phyloP scores from a whole-genome alignment of 2,329 filamentous ascomycete species.

The Penicillium sp. region DNA sequence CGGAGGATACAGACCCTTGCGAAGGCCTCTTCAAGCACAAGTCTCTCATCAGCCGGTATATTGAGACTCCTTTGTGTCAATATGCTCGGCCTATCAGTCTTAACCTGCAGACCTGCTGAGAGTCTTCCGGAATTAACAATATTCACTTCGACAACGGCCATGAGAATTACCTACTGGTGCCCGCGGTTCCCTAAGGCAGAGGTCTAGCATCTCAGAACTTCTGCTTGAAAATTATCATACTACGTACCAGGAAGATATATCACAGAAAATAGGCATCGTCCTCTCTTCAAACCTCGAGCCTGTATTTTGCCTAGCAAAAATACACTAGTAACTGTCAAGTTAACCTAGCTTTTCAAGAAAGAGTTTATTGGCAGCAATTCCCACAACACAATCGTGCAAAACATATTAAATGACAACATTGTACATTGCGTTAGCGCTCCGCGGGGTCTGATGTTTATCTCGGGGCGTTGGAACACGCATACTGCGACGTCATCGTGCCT shows the following conservation, averaged over 20 bases:
- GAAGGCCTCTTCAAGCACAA: not conserved
- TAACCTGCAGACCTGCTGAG: not conserved
- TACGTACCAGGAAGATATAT: not conserved
- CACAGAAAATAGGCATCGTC: not conserved
- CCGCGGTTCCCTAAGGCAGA: not conserved
- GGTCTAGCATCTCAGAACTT: not conserved
- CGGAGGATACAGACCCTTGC: not conserved
- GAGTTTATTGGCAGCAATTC: not conserved
- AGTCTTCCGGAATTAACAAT: not conserved
- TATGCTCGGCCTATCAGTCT: not conserved
- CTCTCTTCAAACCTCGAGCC: not conserved
- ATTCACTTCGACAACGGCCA: not conserved
- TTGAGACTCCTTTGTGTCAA: not conserved
- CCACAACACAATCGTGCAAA: not conserved
- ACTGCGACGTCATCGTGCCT: slow-evolving; percentile 2
- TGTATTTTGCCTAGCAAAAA: not conserved
- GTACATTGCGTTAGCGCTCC: slow-evolving; percentile 1
- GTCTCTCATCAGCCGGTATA: not conserved
- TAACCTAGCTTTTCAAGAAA: not conserved
- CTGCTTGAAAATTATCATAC: not conserved
- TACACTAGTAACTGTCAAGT: not conserved
- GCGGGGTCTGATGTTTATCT: not conserved
- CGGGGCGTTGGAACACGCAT: not conserved
- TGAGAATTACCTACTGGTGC: not conserved
- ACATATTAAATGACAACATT: slow-evolving; percentile 4